Percentiles rank a stretch among this genome's conserved stretches.
These are phyloP conservation scores for Thymus quinquecostatus DNA, from an alignment of 257 asterid genomes.

Conservation along the genomic window DNA sequence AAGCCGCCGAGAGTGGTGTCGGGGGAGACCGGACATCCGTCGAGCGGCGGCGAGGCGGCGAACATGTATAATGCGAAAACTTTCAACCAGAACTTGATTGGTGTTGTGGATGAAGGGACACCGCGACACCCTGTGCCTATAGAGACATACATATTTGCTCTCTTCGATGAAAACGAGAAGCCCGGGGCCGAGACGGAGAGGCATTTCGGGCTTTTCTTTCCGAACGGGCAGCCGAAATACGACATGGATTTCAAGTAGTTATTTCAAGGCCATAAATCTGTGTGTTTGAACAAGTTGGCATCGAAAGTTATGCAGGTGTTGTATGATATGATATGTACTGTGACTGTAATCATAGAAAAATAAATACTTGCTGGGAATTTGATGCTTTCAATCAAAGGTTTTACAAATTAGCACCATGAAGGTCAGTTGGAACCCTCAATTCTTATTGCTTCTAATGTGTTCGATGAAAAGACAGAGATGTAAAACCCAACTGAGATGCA, in stretches of 20 bases:
- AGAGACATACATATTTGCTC: slow-evolving; percentile 53
- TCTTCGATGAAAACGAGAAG: slow-evolving; percentile 58
- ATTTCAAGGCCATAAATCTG: background rate
- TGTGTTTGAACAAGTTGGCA: background rate
- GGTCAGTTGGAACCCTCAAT: too few relatives aligned
- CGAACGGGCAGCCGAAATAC: slow-evolving; percentile 40
- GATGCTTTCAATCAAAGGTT: too few relatives aligned
- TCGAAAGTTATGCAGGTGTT: too few relatives aligned
- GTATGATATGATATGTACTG: too few relatives aligned
- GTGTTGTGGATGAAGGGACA: slow-evolving; percentile 38
- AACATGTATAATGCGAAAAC: slow-evolving; percentile 38
- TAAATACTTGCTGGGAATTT: too few relatives aligned
- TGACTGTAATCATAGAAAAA: too few relatives aligned
- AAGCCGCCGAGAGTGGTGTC: slow-evolving; percentile 26
- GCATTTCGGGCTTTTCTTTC: slow-evolving; percentile 49
- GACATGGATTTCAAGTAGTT: slow-evolving; percentile 8
- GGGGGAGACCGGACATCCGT: slow-evolving; percentile 61
- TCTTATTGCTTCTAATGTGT: background rate
- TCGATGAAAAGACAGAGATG: background rate
- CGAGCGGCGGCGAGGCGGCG: slow-evolving; percentile 38
- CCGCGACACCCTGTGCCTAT: slow-evolving; percentile 40
- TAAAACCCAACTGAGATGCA: background rate
- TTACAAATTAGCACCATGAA: too few relatives aligned
- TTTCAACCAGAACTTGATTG: slow-evolving; percentile 39
- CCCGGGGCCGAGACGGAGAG: slow-evolving; percentile 33